phyloP scores from a whole-genome alignment of 768 basidiomycete genomes.

The Amyloporia xantha region DNA sequence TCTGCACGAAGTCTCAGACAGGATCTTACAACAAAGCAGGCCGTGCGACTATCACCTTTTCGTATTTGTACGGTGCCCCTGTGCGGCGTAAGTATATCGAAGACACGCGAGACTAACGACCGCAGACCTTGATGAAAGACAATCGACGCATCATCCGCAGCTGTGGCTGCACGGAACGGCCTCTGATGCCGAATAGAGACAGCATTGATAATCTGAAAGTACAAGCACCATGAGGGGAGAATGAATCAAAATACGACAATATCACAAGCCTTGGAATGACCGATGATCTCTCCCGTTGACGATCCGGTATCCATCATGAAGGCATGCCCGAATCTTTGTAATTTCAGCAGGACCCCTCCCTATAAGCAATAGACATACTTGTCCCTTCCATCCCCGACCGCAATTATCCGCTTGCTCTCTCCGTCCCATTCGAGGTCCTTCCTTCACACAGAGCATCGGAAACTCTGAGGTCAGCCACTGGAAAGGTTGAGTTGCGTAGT shows the following conservation, averaged over 20 bases:
- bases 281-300: constrained; percentile 81
- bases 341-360: not conserved
- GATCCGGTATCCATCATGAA: constrained; percentile 82
- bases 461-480: constrained; percentile 8
- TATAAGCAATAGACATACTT: constrained; percentile 43
- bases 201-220: constrained; percentile 68
- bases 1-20: constrained; percentile 34
- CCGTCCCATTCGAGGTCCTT: constrained; percentile 97
- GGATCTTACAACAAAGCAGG: no score
- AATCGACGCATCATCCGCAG: constrained; percentile 75
- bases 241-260: not conserved
- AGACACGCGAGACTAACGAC: not conserved
- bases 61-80: constrained; percentile 87
- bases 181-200: constrained; percentile 84
- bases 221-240: not conserved
- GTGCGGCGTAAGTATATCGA: not conserved
- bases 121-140: constrained; percentile 75
- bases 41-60: no score
- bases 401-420: constrained; percentile 93
- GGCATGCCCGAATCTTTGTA: constrained; percentile 68
- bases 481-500: not conserved
- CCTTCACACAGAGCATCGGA: constrained; percentile 30
- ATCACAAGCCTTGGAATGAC: constrained; percentile 80
- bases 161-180: constrained; percentile 88
- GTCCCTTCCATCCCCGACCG: constrained; percentile 87